A percentile compares a stretch with the other conserved stretches of the same genome.
Conservation (phyloP, 1,284 basidiomycete genomes). For the Sanghuangporus weigelae region DNA sequence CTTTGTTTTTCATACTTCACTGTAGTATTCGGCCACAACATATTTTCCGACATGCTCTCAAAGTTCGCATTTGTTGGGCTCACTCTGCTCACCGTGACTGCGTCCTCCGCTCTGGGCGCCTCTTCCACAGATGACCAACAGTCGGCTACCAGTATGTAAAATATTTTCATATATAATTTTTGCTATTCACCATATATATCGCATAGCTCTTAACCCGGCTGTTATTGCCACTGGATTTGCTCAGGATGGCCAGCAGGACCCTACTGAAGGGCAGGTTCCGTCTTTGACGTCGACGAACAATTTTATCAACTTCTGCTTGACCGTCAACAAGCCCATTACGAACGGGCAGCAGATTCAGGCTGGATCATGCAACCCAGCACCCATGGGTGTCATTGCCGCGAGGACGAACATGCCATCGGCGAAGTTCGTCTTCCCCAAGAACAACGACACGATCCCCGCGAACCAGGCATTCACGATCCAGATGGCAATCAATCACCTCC, state of each 20-base stretch:
- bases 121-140: neutral
- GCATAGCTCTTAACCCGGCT: slow-evolving; percentile 33
- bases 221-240: slow-evolving; percentile 39
- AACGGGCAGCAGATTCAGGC: slow-evolving; percentile 39
- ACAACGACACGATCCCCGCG: slow-evolving; percentile 36
- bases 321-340: slow-evolving; percentile 31
- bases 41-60: slow-evolving; percentile 26
- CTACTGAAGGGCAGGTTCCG: slow-evolving; percentile 39
- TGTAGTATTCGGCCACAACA: neutral
- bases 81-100: slow-evolving; percentile 26
- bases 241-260: slow-evolving; percentile 39
- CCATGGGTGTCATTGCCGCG: slow-evolving; percentile 41
- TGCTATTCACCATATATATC: neutral
- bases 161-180: neutral
- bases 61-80: slow-evolving; percentile 28
- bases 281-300: slow-evolving; percentile 51
- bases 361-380: slow-evolving; percentile 37
- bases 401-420: slow-evolving; percentile 41
- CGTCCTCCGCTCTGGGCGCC: neutral
- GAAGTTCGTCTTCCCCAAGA: slow-evolving; percentile 45
- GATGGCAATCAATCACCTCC: slow-evolving; percentile 43
- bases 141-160: neutral
- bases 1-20: neutral
- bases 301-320: slow-evolving; percentile 45
- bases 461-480: slow-evolving; percentile 44